Percentiles rank a stretch among this genome's conserved stretches.
These are phyloP conservation scores for Colletotrichum melonis DNA, from an alignment of 2,329 filamentous ascomycete species.

Conservation along the genomic window DNA sequence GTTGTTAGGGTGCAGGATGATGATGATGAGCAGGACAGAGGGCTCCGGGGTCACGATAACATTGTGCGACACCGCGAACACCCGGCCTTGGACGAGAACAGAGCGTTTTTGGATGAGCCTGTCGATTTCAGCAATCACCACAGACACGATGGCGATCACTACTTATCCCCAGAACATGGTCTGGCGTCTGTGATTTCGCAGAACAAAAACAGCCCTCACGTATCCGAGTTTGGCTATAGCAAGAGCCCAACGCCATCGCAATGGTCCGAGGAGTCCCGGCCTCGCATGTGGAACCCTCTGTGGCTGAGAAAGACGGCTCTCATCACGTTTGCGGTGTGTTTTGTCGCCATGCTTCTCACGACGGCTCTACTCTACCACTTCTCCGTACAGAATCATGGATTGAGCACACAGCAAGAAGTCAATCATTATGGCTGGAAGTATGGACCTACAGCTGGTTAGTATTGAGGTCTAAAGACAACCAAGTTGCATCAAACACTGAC, in stretches of 20 bases:
- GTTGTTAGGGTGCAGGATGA: neutral
- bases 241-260: neutral
- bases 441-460: slow-evolving; percentile 39
- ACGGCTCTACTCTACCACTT: slow-evolving; percentile 39
- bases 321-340: slow-evolving; percentile 36
- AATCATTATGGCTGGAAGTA: slow-evolving; percentile 41
- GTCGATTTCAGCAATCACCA: neutral
- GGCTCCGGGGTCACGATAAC: neutral
- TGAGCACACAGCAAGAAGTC: slow-evolving; percentile 36
- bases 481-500: neutral
- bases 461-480: neutral
- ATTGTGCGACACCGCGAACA: neutral
- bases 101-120: neutral
- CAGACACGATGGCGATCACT: neutral
- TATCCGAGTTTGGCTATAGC: neutral
- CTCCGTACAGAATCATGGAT: slow-evolving; percentile 37
- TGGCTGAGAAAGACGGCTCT: slow-evolving; percentile 38
- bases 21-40: neutral
- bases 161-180: no score
- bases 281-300: slow-evolving; percentile 37
- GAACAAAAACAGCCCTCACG: neutral
- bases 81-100: neutral
- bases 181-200: neutral
- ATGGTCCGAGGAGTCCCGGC: neutral
- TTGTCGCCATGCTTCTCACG: slow-evolving; percentile 37